Evolutionary conservation across 75 land plant genomes (phyloP).

Genomic region (Selaginella tamariscina): DNA sequence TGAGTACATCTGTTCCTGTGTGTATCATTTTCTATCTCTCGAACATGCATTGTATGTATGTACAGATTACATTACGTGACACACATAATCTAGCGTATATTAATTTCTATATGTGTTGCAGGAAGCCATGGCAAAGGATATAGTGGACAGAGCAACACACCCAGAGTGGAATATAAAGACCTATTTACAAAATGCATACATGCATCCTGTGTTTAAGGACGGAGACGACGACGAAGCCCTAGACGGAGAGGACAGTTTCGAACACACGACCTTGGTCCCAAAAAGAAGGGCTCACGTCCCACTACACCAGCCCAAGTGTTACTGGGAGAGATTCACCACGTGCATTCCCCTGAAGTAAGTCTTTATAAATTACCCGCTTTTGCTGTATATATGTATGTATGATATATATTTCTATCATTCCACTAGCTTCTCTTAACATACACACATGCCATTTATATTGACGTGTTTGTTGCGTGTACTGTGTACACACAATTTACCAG

Average conservation of each 20-base stretch:
- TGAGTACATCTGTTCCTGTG: too few species aligned
- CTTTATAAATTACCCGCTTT: too few species aligned
- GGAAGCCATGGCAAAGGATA: constrained; percentile 65
- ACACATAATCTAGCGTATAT: not conserved
- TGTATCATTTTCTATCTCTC: too few species aligned
- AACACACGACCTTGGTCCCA: constrained; percentile 30
- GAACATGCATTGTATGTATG: too few species aligned
- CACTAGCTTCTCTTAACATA: too few species aligned
- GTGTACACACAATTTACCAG: too few species aligned
- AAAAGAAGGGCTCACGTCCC: constrained; percentile 46
- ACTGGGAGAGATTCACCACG: not conserved
- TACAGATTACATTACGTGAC: too few species aligned
- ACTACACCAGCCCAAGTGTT: constrained; percentile 53
- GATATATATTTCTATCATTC: too few species aligned
- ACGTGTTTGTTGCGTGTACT: too few species aligned
- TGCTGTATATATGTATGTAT: too few species aligned
- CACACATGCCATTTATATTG: too few species aligned
- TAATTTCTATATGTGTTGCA: constrained; percentile 16
- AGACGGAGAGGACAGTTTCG: not conserved
- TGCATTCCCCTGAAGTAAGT: too few species aligned
- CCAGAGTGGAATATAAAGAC: constrained; percentile 32
- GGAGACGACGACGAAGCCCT: constrained; percentile 32
- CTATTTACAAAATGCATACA: constrained; percentile 33
- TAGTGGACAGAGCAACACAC: constrained; percentile 34
- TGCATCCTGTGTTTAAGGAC: constrained; percentile 45